Evolutionary conservation across 306 rosid species (phyloP), one percentile per base, ranked within the genome.

Genomic region (Cyamopsis tetragonoloba): DNA sequence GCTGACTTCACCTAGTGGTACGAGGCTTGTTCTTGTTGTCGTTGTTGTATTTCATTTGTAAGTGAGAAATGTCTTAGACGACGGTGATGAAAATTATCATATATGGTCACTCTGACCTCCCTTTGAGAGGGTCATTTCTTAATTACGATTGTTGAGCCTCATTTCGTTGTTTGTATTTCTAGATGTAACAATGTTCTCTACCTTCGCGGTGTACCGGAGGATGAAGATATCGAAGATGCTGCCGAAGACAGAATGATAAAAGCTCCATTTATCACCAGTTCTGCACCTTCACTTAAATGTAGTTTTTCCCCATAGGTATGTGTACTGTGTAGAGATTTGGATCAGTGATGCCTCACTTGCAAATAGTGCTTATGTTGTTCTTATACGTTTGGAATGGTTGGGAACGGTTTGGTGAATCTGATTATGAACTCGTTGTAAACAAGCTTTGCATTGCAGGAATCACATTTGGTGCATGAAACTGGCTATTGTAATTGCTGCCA

Each of bases 181-280:
- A 89, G 96, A 71, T 89, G 96, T 62, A 89, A 89, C 85, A 89
- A 89, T 61, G 96, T 89, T 70, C 88, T 89, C 24, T 89, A 89
- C 73, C 96, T 89, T 77, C 96, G 91, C 0, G 96, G 96, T 43
- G 93, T 87, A 6, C 93, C 96, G 1, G 96, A 86, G 83, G 96
- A 86, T 62, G 96, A 89, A 79, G 96, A 89, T 69, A 84, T 89
- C 28, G 93, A 89, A 69, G 96, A 89, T 19, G 91, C 93, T 7
- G 89, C 84, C 8, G 81, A 70, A 27, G 96, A 89, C 35, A 77
- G 76, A 69, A 14, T 68, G 43, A 31, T 11, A 56, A 28, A 65
- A 35, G 28, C 17, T 20, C 20, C 8, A 20, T 6, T 41, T 27
- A 10, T 42, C 27, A 2, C 11, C 23, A 13, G 14, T 46, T 32